A percentile compares a stretch with the other conserved stretches of the same genome.
These are phyloP conservation scores for Miscanthus lutarioriparius DNA, from an alignment of 176 grass and related monocot species.

Conservation along the genomic window DNA sequence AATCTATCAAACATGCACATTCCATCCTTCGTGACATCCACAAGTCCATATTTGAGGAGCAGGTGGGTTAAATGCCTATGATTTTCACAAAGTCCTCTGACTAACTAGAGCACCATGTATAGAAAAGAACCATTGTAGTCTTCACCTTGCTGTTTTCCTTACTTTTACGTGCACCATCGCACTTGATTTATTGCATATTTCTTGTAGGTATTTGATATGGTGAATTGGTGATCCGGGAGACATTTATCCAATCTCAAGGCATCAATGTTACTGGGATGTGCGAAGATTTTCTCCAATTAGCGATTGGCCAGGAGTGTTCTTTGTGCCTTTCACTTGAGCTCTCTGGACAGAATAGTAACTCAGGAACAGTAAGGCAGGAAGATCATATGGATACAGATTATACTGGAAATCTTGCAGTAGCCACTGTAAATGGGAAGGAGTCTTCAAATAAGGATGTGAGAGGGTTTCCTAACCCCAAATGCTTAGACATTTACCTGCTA, in stretches of 20 bases:
- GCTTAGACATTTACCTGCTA: slow-evolving; percentile 78
- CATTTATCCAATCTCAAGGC: slow-evolving; percentile 61
- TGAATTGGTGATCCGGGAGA: slow-evolving; percentile 80
- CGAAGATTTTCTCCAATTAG: slow-evolving; percentile 88
- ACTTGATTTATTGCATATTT: slow-evolving; percentile 25
- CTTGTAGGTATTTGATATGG: slow-evolving; percentile 84
- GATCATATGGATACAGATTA: slow-evolving; percentile 37
- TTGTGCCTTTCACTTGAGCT: slow-evolving; percentile 71
- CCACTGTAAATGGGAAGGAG: slow-evolving; percentile 49
- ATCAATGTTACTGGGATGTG: slow-evolving; percentile 91
- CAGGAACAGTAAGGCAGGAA: slow-evolving; percentile 34
- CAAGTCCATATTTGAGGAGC: slow-evolving; percentile 83
- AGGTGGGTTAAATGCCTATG: slow-evolving; percentile 43
- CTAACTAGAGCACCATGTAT: background rate
- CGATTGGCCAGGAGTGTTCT: slow-evolving; percentile 80
- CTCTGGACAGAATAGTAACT: slow-evolving; percentile 43
- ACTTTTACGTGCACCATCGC: slow-evolving; percentile 14
- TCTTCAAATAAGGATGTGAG: slow-evolving; percentile 28
- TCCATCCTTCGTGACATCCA: slow-evolving; percentile 72
- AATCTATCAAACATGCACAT: slow-evolving; percentile 64
- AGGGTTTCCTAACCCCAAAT: slow-evolving; percentile 53
- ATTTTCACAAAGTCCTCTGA: slow-evolving; percentile 15
- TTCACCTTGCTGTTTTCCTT: background rate
- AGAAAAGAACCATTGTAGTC: background rate
- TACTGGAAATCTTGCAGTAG: slow-evolving; percentile 44